Evolutionary conservation across 106 monocot genomes (phyloP).

Genomic region (Apostasia ramifera): DNA sequence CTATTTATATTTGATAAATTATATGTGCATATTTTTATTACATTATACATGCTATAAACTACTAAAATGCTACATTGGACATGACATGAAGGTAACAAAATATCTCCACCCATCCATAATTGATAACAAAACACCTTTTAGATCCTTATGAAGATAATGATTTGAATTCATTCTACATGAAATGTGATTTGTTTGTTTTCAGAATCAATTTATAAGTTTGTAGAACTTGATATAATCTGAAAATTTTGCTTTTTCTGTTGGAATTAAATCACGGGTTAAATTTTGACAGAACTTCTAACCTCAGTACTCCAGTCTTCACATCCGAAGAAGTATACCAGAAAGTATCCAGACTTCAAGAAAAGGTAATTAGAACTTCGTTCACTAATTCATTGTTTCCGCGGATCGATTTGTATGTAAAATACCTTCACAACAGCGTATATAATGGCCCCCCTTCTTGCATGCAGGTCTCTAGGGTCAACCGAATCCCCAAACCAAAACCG

Average conservation of each 20-base stretch:
- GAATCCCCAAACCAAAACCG: constrained; percentile 91
- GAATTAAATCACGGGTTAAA: background rate
- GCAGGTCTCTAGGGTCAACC: constrained; percentile 72
- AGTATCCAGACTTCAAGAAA: constrained; percentile 52
- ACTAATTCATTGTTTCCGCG: background rate
- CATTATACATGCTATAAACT: no score
- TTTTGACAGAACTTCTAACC: constrained; percentile 43
- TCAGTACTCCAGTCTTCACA: constrained; percentile 46
- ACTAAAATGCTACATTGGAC: no score
- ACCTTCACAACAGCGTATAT: background rate
- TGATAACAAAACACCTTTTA: no score
- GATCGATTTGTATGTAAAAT: background rate
- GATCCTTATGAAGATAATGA: no score
- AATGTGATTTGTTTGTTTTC: no score
- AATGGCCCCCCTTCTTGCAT: background rate
- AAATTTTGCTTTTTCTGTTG: background rate
- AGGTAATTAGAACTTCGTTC: constrained; percentile 29
- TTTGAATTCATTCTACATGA: no score
- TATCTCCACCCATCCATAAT: no score
- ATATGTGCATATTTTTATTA: no score
- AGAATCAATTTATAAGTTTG: no score
- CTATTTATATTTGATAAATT: no score
- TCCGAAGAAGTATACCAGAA: constrained; percentile 75
- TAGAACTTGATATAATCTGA: no score
- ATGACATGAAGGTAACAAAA: no score